These are phyloP conservation scores for Rhizopogon salebrosus DNA, from an alignment of 768 basidiomycete genomes.

Conservation along the genomic window DNA sequence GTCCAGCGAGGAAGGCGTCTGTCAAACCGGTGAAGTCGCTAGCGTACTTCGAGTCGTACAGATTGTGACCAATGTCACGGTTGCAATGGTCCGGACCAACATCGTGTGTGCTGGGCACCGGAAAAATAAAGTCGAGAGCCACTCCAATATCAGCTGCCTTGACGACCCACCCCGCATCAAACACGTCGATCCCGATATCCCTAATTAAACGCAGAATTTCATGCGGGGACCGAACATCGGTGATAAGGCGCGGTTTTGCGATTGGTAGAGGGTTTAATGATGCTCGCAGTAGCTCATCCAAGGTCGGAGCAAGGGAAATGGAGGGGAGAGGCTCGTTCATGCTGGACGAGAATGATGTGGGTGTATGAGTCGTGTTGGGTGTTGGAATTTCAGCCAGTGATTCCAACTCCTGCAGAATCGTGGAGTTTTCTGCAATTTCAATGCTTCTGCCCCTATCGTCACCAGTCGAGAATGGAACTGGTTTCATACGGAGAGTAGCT, in stretches of 20 bases:
- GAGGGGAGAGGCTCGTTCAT: background rate
- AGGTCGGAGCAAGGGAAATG: constrained; percentile 1
- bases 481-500: constrained; percentile 33
- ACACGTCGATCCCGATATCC: constrained; percentile 67
- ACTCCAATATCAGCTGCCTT: constrained; percentile 64
- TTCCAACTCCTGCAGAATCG: constrained; percentile 12
- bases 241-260: constrained; percentile 60
- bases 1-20: constrained; percentile 25
- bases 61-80: constrained; percentile 61
- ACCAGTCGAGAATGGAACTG: constrained; percentile 5
- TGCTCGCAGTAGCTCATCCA: constrained; percentile 43
- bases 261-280: constrained; percentile 54
- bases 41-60: constrained; percentile 56
- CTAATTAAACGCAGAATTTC: constrained; percentile 65
- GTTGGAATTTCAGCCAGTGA: constrained; percentile 5
- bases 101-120: constrained; percentile 24
- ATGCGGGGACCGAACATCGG: constrained; percentile 58
- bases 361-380: background rate
- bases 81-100: background rate
- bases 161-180: constrained; percentile 72
- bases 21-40: constrained; percentile 52
- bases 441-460: background rate
- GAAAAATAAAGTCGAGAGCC: constrained; percentile 77
- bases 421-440: constrained; percentile 6
- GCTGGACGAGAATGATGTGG: background rate